Evolutionary conservation across 1,139 yeast species (phyloP).

Genomic region (Hansenula sp.): DNA sequence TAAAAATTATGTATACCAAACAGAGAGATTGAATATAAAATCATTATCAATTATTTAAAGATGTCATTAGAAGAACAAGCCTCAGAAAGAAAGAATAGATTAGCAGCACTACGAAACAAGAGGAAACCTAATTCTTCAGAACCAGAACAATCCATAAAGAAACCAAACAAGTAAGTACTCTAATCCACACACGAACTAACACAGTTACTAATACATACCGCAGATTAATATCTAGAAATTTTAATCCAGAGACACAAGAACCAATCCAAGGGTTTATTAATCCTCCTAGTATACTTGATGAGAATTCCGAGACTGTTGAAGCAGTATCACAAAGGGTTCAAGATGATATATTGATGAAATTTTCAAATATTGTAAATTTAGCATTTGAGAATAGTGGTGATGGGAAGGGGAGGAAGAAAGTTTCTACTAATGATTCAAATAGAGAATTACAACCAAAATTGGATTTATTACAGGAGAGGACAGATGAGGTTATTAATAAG

Average conservation of each 20-base stretch:
- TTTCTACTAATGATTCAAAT: conserved; percentile 36
- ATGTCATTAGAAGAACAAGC: conserved; percentile 34
- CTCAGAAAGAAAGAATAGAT: conserved; percentile 31
- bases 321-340: conserved; percentile 30
- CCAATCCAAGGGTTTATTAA: conserved; percentile 26
- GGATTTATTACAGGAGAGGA: conserved; percentile 32
- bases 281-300: conserved; percentile 27
- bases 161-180: too few species aligned
- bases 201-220: too few species aligned
- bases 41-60: not conserved
- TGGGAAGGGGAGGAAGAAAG: conserved; percentile 27
- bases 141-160: conserved; percentile 5
- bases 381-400: conserved; percentile 10
- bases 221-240: conserved; percentile 24
- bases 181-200: too few species aligned
- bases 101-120: conserved; percentile 31
- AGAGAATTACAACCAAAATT: conserved; percentile 33
- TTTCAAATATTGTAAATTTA: conserved; percentile 14
- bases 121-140: conserved; percentile 11
- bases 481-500: conserved; percentile 34
- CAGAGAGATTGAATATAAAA: too few species aligned
- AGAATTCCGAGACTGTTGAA: conserved; percentile 30
- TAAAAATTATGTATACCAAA: too few species aligned
- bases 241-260: conserved; percentile 27
- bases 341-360: conserved; percentile 23